phyloP scores from a whole-genome alignment of 2,329 filamentous ascomycete genomes.

The Rhinocladiella similis region DNA sequence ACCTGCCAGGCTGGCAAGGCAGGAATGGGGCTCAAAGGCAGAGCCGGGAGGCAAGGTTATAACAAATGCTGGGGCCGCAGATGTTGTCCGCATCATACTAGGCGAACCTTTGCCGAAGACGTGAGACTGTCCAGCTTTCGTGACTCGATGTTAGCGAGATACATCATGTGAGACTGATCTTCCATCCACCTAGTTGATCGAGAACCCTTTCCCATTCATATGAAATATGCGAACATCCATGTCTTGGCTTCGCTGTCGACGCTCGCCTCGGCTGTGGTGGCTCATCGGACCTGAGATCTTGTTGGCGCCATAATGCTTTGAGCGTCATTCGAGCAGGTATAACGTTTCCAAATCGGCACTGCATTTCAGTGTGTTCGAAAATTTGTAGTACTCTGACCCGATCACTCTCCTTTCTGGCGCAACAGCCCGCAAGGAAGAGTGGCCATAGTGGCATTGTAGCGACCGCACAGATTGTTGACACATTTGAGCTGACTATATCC shows the following conservation, averaged over 20 bases:
- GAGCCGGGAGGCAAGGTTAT: too few relatives aligned
- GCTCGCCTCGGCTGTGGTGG: neutral
- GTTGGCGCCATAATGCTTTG: neutral
- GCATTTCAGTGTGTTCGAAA: constrained; percentile 28
- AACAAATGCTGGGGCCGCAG: too few relatives aligned
- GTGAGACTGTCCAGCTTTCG: too few relatives aligned
- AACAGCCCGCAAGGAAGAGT: constrained; percentile 33
- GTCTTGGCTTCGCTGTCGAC: neutral
- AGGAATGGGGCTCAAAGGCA: too few relatives aligned
- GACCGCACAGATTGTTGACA: constrained; percentile 29
- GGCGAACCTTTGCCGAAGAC: too few relatives aligned
- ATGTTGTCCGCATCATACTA: too few relatives aligned
- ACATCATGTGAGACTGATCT: neutral
- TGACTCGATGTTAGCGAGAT: neutral
- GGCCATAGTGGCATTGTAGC: constrained; percentile 33
- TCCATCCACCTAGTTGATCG: neutral
- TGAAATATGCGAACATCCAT: neutral
- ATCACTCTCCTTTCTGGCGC: constrained; percentile 27
- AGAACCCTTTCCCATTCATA: neutral
- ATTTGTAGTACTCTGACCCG: constrained; percentile 28
- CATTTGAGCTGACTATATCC: constrained; percentile 13
- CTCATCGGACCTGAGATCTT: neutral
- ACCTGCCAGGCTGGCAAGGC: too few relatives aligned
- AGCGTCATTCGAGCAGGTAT: neutral
- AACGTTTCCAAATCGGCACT: constrained; percentile 27